Evolutionary conservation across 345 rosid species (phyloP), one percentile per base, ranked within the genome.

Genomic region (Moricandia arvensis): DNA sequence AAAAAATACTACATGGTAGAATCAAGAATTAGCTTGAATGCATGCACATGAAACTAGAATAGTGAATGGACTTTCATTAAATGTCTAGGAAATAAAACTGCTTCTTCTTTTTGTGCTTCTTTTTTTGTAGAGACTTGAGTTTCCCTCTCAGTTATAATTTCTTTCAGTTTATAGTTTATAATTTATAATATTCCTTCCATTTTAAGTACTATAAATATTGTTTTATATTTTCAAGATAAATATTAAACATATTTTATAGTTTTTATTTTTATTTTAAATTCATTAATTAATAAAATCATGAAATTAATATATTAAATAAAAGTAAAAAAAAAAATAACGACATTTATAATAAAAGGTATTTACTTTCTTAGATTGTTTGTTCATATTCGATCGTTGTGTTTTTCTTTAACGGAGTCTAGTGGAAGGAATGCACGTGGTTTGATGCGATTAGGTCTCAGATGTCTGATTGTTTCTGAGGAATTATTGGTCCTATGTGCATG

Each of bases 401-500:
- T 73, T 8, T 45, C 53, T 45, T 45, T 45, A 6, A 3, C 13
- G n/a, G 16, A 45, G 16, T 13, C 13, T 27, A 7, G 18, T 13
- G 24, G 18, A 47, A 64, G 63, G 37, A 53, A 17, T 63, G 73
- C 81, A 78, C 81, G 81, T 72, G 69, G 73, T 59, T 72, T 67
- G 77, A 72, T 72, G 64, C 59, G 65, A 64, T 63, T 71, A 33
- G 75, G 21, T 27, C 29, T 78, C 63, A 78, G 69, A 78, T 78
- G 73, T 78, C 67, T 78, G 77, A 72, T 78, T 60, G 73, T 60
- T 45, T 66, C 17, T 60, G 38, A 1, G 59, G 77, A 78, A 49
- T 72, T 77, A 72, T 72, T 71, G 66, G 77, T 59, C 26, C 18
- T 62, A 16, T 67, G 65, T 66, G 74, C 81, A 72, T 65, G 81